Evolutionary conservation across 139 green algal genomes (phyloP), one percentile per base, ranked within the genome.

Genomic region (Tetratostichococcus sp.): DNA sequence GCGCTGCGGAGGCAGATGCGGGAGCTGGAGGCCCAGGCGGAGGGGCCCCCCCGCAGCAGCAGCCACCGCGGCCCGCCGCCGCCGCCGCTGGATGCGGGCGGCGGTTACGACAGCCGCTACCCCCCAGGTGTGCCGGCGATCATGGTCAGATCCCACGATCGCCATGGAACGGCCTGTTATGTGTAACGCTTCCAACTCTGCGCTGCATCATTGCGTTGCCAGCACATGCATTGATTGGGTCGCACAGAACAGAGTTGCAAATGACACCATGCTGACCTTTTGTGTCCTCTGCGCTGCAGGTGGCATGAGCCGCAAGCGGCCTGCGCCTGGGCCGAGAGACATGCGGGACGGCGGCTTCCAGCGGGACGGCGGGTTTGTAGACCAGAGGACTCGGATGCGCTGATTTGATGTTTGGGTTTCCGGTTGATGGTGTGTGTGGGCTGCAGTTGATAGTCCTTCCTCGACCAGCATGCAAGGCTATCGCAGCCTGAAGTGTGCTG

Each of bases 1-100:
- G 74, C 69, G 42, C 75, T 86, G 70, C 71, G 84, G 30, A 33
- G 73, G 1, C 76, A 80, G 32, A 73, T 84, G 35, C 59, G 58
- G 30, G 79, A 80, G 14, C 69, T 86, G 28, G 74, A 80, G 31
- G 19, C 43, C 33, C 28, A 70, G 17, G 74, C 74, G 22, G 42
- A 65, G n/a, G 34, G 35, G 26, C 30, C 39, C 8, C 70, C 35
- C 26, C 39, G 33, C 26, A 33, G 34, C 59, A 43, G 69, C 69
- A 73, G 39, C 39, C 6, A 11, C 39, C 39, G 11, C 39, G 8
- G 39, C 39, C 14, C 17, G 14, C 50, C 50, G 50, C 50, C 50
- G 50, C 50, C 50, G 50, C 50, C 50, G 14, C 11, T 17, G 14
- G 50, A 62, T 26, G 50, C 50, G 2, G 50, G 17, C 50, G 26